Conservation (phyloP, 306 rosid species). For the Ormosia emarginata region DNA sequence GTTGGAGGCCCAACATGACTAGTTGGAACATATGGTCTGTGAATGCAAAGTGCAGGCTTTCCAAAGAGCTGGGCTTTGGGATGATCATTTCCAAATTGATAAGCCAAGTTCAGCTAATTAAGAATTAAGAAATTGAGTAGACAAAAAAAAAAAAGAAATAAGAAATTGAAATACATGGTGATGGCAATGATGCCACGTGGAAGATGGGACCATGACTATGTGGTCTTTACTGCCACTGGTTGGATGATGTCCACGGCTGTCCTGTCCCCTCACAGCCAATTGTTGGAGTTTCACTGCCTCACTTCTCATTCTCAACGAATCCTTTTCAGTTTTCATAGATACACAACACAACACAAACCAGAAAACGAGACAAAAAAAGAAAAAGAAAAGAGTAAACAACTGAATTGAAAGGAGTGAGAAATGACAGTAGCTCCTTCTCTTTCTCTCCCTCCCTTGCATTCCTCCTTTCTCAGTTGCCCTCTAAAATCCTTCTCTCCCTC, state of each 20-base stretch:
- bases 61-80: not conserved
- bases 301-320: not conserved
- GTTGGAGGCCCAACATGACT: not conserved
- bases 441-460: slow-evolving; percentile 49
- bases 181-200: slow-evolving; percentile 21
- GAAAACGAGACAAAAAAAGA: not conserved
- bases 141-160: too few relatives aligned
- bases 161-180: not conserved
- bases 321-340: not conserved
- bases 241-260: slow-evolving; percentile 2
- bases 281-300: not conserved
- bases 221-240: slow-evolving; percentile 15
- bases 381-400: too few relatives aligned
- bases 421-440: slow-evolving; percentile 63
- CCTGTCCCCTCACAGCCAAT: not conserved
- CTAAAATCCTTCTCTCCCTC: slow-evolving; percentile 40
- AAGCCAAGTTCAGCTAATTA: not conserved
- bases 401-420: slow-evolving; percentile 20
- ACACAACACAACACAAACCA: not conserved
- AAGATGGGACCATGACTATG: slow-evolving; percentile 18
- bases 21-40: not conserved
- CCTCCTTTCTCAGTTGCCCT: slow-evolving; percentile 69
- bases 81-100: not conserved
- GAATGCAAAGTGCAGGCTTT: not conserved
- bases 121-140: too few relatives aligned